Conservation (phyloP, 2,329 filamentous ascomycete genomes). For the Clonostachys solani region DNA sequence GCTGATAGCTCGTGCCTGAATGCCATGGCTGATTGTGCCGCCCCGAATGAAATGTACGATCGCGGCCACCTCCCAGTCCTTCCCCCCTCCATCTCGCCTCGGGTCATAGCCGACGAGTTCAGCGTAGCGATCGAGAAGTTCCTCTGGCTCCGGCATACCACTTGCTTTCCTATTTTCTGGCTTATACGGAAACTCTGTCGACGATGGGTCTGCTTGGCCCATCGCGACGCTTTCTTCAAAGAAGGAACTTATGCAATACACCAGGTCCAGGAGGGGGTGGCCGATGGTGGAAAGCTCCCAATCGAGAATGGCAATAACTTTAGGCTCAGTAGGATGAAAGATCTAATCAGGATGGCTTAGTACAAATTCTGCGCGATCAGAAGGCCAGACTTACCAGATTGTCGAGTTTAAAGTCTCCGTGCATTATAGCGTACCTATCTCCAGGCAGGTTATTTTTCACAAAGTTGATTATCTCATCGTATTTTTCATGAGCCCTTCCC, state of each 20-base stretch:
- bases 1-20: constrained; percentile 5
- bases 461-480: constrained; percentile 75
- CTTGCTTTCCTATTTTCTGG: no score
- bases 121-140: no score
- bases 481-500: constrained; percentile 75
- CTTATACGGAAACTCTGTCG: no score
- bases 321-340: constrained; percentile 76
- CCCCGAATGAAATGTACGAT: constrained; percentile 4
- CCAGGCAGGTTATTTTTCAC: constrained; percentile 60
- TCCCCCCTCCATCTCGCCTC: constrained; percentile 3
- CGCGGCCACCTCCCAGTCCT: constrained; percentile 4
- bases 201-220: no score
- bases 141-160: no score
- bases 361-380: no score
- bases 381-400: constrained; percentile 41
- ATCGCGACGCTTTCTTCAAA: background rate
- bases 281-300: constrained; percentile 95
- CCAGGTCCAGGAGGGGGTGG: constrained; percentile 78
- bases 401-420: constrained; percentile 87
- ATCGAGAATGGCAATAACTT: constrained; percentile 83
- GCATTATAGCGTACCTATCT: constrained; percentile 70
- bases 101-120: constrained; percentile 2
- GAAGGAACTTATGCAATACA: constrained; percentile 52
- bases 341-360: constrained; percentile 18
- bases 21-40: constrained; percentile 4